These are phyloP conservation scores for Pseudopyricularia javanii DNA, from an alignment of 2,329 filamentous ascomycete species.

Conservation along the genomic window DNA sequence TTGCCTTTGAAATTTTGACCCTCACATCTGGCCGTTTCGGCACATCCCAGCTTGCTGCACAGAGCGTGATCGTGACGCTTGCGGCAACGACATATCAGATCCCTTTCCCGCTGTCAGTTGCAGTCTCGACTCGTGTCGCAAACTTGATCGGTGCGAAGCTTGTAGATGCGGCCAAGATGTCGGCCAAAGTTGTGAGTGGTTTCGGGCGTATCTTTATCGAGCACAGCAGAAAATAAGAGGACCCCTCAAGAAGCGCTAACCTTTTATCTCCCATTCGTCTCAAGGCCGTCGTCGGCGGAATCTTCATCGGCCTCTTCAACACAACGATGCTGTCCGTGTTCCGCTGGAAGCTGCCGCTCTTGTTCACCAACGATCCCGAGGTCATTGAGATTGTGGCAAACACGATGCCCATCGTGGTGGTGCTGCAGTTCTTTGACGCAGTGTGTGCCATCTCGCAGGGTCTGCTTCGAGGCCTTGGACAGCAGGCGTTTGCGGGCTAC, in stretches of 20 bases:
- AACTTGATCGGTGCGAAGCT: constrained; percentile 85
- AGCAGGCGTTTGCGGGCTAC: constrained; percentile 82
- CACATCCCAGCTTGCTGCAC: constrained; percentile 69
- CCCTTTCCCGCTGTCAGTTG: constrained; percentile 83
- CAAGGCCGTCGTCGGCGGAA: constrained; percentile 48
- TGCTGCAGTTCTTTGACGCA: constrained; percentile 85
- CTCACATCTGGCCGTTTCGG: constrained; percentile 72
- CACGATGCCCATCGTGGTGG: constrained; percentile 68
- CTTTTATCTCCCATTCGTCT: neutral
- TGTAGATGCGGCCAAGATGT: constrained; percentile 66
- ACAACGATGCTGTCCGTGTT: constrained; percentile 55
- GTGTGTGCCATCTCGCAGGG: constrained; percentile 71
- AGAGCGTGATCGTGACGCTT: constrained; percentile 72
- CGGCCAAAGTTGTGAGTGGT: constrained; percentile 58
- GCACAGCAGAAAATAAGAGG: neutral
- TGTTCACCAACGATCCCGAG: constrained; percentile 65
- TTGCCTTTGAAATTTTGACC: constrained; percentile 86
- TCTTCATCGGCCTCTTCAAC: constrained; percentile 69
- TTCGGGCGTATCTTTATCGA: neutral
- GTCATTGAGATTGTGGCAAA: constrained; percentile 56
- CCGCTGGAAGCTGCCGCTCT: constrained; percentile 59
- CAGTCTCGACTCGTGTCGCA: constrained; percentile 75
- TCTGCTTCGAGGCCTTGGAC: constrained; percentile 73
- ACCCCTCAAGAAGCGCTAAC: neutral
- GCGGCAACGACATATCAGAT: constrained; percentile 78